Base-by-base conservation (phyloP, 1,284 basidiomycete species). In the Trichosporon sp. region DNA sequence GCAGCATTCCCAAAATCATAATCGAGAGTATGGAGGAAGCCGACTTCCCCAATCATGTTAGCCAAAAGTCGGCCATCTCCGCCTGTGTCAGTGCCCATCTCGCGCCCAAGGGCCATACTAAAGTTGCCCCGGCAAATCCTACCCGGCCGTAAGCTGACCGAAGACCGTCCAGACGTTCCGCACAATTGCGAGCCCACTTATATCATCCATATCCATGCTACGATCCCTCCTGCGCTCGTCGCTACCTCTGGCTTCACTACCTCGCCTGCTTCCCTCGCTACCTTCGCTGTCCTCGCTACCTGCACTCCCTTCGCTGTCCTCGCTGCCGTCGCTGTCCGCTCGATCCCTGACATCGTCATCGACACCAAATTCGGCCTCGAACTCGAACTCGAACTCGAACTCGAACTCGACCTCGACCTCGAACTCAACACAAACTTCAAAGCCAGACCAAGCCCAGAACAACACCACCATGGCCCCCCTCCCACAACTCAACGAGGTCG, bases 401-500 rank as follows among this genome's bases (percentile, higher is more conserved):
- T 11, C n/a, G n/a, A 32, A 32, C 32, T 32, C 32, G 32, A 44
- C 40, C 14, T n/a, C n/a, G n/a, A n/a, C n/a, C n/a, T n/a, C n/a
- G n/a, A n/a, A n/a, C n/a, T n/a, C n/a, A n/a, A n/a, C 19, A 9
- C 19, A 21, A 21, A 44, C 5, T 6, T 11, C n/a, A n/a, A 32
- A 32, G 6, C 11, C 32, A 11, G 23, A n/a, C 14, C 40, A 44
- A 44, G 19, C 16, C 40, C n/a, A 21, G 23, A 7, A 21, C n/a
- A 44, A 44, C 40, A 44, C 29, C 36, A 37, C 33, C 23, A 62
- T 62, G 61, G 31, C 44, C 25, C n/a, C 61, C 23, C 27, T 65
- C 27, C 64, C 64, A 8, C 23, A 63, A 33, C 63, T 68, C 58
- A 62, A 52, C 27, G 64, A 68, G 61, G 64, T 68, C 32, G n/a